phyloP scores from a whole-genome alignment of 2,329 filamentous ascomycete genomes.

The Ambrosiella cleistominuta region DNA sequence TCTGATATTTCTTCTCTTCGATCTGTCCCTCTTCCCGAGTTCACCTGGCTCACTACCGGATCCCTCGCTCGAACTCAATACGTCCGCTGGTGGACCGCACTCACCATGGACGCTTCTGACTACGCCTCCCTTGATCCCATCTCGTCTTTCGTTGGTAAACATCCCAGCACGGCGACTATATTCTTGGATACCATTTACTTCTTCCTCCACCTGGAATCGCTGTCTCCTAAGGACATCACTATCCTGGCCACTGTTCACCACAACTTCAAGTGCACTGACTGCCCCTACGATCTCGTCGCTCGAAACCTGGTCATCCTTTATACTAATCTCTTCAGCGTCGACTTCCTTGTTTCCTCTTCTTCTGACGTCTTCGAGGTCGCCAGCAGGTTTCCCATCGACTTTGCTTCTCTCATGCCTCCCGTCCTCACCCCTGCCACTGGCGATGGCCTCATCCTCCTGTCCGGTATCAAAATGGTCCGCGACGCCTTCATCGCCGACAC shows the following conservation, averaged over 20 bases:
- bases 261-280: conserved; percentile 1
- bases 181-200: conserved; percentile 9
- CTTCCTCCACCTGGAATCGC: conserved; percentile 2
- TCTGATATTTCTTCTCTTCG: background rate
- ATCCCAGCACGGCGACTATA: conserved; percentile 6
- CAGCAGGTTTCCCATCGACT: conserved; percentile 2
- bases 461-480: conserved; percentile 11
- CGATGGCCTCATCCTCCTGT: conserved; percentile 7
- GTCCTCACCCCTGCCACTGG: conserved; percentile 8
- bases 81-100: conserved; percentile 7
- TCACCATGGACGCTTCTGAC: conserved; percentile 1
- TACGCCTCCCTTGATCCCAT: background rate
- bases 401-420: conserved; percentile 3
- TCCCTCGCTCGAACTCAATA: conserved; percentile 11
- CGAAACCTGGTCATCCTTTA: conserved; percentile 9
- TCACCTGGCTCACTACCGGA: conserved; percentile 1
- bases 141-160: background rate
- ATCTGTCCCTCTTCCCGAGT: conserved; percentile 4
- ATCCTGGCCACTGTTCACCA: conserved; percentile 5
- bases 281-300: conserved; percentile 8
- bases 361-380: background rate
- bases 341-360: background rate
- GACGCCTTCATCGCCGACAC: conserved; percentile 1
- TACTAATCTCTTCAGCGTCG: conserved; percentile 9
- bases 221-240: conserved; percentile 4